A percentile compares a stretch with the other conserved stretches of the same genome.
Evolutionary conservation across 2,329 filamentous ascomycete species (phyloP).

Genomic region (Aspergillus alliaceus): DNA sequence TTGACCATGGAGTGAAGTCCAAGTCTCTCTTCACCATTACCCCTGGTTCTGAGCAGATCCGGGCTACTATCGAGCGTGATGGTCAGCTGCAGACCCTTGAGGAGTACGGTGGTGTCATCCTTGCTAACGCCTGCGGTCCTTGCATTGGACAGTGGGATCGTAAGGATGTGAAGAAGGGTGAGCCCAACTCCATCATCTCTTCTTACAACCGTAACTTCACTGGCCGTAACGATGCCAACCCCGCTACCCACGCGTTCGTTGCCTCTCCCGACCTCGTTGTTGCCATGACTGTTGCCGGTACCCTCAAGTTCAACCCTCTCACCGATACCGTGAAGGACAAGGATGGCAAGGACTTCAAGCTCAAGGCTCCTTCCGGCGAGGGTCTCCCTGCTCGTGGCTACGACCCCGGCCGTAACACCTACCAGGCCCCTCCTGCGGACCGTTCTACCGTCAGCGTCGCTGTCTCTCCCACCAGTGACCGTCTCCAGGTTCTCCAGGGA

Average conservation of each 20-base stretch:
- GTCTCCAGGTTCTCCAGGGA: slow-evolving; percentile 85
- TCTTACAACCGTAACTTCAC: slow-evolving; percentile 99
- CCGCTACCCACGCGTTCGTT: slow-evolving; percentile 90
- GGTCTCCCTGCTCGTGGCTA: slow-evolving; percentile 81
- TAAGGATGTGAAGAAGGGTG: slow-evolving; percentile 88
- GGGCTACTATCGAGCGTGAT: slow-evolving; percentile 86
- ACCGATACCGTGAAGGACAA: slow-evolving; percentile 91
- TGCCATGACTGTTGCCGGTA: slow-evolving; percentile 79
- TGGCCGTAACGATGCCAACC: slow-evolving; percentile 94
- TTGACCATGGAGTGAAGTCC: slow-evolving; percentile 89
- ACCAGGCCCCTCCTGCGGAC: slow-evolving; percentile 88
- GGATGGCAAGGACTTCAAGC: slow-evolving; percentile 93
- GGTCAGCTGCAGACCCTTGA: slow-evolving; percentile 93
- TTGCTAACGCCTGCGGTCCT: slow-evolving; percentile 92
- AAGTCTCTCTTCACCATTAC: slow-evolving; percentile 94
- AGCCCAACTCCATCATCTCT: slow-evolving; percentile 93
- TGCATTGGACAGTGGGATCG: slow-evolving; percentile 97
- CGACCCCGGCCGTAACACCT: slow-evolving; percentile 88
- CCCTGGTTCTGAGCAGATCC: slow-evolving; percentile 94
- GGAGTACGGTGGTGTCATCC: slow-evolving; percentile 90
- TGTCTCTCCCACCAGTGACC: slow-evolving; percentile 86
- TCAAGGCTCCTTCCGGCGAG: slow-evolving; percentile 75
- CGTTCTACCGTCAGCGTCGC: slow-evolving; percentile 71
- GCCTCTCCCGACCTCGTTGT: slow-evolving; percentile 88
- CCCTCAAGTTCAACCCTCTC: slow-evolving; percentile 90